phyloP scores from a whole-genome alignment of 23 red algal genomes.

The Gracilariopsis chorda region DNA sequence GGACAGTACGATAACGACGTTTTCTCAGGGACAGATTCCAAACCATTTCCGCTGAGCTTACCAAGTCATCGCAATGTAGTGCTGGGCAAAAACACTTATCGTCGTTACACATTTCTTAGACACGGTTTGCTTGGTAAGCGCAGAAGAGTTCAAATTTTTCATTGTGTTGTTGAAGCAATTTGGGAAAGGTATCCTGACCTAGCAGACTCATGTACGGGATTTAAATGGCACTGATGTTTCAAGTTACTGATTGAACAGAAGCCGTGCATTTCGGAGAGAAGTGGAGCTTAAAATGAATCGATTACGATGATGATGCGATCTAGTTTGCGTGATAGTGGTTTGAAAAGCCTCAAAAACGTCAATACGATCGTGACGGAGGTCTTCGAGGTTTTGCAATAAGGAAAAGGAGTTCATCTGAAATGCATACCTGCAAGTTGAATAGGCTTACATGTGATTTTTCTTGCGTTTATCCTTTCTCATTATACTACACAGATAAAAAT shows the following conservation, averaged over 20 bases:
- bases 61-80: too few species aligned
- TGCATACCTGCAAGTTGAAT: not conserved
- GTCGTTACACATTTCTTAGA: too few species aligned
- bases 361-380: not conserved
- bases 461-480: not conserved
- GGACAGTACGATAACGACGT: too few species aligned
- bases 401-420: not conserved
- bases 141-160: not conserved
- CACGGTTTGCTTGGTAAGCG: not conserved
- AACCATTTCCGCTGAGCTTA: too few species aligned
- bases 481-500: not conserved
- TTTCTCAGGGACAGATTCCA: too few species aligned
- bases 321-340: not conserved
- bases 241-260: not conserved
- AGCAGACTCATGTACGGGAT: not conserved
- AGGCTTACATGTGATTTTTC: not conserved
- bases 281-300: not conserved
- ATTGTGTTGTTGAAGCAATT: not conserved
- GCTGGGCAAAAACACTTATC: too few species aligned
- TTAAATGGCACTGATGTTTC: not conserved
- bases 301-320: not conserved
- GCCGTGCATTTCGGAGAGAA: not conserved
- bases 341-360: not conserved
- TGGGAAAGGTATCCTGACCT: not conserved
- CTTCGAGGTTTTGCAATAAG: not conserved